These are phyloP conservation scores for Backusella morwellensis DNA, from an alignment of 192 early-diverging fungal genomes.

Conservation along the genomic window DNA sequence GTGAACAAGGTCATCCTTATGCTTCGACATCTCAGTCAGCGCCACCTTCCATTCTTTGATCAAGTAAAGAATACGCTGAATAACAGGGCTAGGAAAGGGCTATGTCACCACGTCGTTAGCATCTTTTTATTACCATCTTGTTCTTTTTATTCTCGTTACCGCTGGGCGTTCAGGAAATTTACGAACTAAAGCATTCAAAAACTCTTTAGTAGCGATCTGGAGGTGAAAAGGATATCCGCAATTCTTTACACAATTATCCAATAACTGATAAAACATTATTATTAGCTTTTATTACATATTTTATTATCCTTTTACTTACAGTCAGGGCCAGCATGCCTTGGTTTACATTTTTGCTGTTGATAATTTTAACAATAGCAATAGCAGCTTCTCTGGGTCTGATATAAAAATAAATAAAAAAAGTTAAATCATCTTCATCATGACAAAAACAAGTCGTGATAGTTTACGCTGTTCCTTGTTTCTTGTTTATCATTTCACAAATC, in stretches of 20 bases:
- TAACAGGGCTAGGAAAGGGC: constrained; percentile 60
- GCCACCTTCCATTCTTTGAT: constrained; percentile 96
- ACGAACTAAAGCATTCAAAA: constrained; percentile 92
- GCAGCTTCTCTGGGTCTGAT: constrained; percentile 75
- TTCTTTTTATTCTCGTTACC: constrained; percentile 28
- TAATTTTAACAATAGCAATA: constrained; percentile 59
- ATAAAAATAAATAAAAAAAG: background rate
- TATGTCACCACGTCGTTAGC: background rate
- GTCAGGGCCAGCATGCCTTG: constrained; percentile 62
- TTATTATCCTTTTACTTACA: constrained; percentile 35
- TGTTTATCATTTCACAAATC: constrained; percentile 93
- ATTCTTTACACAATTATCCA: constrained; percentile 98
- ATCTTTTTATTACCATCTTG: background rate
- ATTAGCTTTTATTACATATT: background rate
- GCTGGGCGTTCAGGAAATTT: constrained; percentile 89
- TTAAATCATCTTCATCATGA: background rate
- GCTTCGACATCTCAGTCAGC: constrained; percentile 79
- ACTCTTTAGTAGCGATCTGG: constrained; percentile 94
- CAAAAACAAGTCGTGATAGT: background rate
- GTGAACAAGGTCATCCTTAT: constrained; percentile 89
- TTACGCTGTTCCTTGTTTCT: constrained; percentile 82
- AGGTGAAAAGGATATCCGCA: constrained; percentile 98
- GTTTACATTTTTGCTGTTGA: constrained; percentile 56
- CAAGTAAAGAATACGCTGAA: constrained; percentile 84
- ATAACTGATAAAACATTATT: constrained; percentile 46